Conservation (phyloP, 805 yeast genomes). For the Pichia exigua region DNA sequence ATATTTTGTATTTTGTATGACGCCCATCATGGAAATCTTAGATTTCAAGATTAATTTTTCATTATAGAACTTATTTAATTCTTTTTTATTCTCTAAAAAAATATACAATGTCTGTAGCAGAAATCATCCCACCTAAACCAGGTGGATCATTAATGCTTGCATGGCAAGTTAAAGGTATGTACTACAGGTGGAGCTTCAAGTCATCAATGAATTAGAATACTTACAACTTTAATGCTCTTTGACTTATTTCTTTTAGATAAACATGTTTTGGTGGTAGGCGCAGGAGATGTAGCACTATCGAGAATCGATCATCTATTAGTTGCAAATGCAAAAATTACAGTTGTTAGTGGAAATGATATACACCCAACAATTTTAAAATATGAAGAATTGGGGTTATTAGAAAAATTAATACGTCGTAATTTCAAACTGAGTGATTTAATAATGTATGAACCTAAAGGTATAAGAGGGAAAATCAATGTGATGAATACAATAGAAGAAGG, state of each 20-base stretch:
- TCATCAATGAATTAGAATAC: not conserved
- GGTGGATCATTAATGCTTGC: constrained; percentile 59
- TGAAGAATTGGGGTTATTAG: constrained; percentile 34
- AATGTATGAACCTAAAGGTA: constrained; percentile 35
- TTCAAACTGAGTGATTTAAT: constrained; percentile 41
- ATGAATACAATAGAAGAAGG: constrained; percentile 16
- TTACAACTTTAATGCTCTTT: not conserved
- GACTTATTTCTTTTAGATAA: constrained; percentile 25
- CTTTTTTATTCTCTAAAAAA: too few species aligned
- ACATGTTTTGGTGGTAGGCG: constrained; percentile 69
- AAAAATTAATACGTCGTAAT: constrained; percentile 34
- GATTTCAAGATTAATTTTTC: too few species aligned
- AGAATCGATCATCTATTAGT: constrained; percentile 58
- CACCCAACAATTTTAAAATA: constrained; percentile 30
- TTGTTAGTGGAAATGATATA: constrained; percentile 40
- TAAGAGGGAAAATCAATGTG: constrained; percentile 2
- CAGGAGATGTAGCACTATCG: constrained; percentile 69
- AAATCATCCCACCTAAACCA: constrained; percentile 22
- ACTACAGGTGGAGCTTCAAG: not conserved
- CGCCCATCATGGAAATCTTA: not conserved
- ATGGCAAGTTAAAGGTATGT: constrained; percentile 59
- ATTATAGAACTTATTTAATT: too few species aligned
- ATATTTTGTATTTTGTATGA: not conserved
- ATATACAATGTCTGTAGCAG: not conserved
- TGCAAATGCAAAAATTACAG: constrained; percentile 65